A percentile compares a stretch with the other conserved stretches of the same genome.
Conservation (phyloP, 768 basidiomycete species). For the Mycena belliarum region DNA sequence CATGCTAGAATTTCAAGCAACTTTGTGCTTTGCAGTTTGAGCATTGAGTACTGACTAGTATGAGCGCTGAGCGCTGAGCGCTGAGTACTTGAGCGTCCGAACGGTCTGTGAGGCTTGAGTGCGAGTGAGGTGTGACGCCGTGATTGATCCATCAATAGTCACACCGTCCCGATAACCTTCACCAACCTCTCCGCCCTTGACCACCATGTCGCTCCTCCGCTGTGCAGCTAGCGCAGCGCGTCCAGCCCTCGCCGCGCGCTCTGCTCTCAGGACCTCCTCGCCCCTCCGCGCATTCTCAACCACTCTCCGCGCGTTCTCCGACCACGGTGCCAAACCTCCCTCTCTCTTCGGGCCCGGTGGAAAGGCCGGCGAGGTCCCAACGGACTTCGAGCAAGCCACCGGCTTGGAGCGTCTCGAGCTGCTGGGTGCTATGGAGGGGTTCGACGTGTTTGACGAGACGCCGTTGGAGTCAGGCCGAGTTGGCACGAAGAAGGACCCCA, state of each 20-base stretch:
- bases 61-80: too few relatives aligned
- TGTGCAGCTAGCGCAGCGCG: slow-evolving; percentile 35
- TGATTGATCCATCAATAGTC: background rate
- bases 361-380: slow-evolving; percentile 74
- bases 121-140: background rate
- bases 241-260: slow-evolving; percentile 41
- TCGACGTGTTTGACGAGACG: slow-evolving; percentile 86
- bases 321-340: slow-evolving; percentile 55
- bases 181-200: background rate
- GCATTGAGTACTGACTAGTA: too few relatives aligned
- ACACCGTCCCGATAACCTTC: background rate
- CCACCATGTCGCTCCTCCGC: slow-evolving; percentile 12
- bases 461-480: slow-evolving; percentile 83
- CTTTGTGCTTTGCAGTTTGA: too few relatives aligned
- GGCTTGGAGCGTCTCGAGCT: slow-evolving; percentile 96
- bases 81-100: too few relatives aligned
- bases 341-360: slow-evolving; percentile 71
- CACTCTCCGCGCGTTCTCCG: slow-evolving; percentile 56
- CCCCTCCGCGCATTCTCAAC: slow-evolving; percentile 59
- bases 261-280: slow-evolving; percentile 34
- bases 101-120: too few relatives aligned
- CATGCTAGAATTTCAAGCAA: too few relatives aligned
- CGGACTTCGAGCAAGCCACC: slow-evolving; percentile 88
- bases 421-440: slow-evolving; percentile 82
- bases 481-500: slow-evolving; percentile 86